phyloP scores from a whole-genome alignment of 1,284 basidiomycete genomes.

The Sporisorium sorghi region DNA sequence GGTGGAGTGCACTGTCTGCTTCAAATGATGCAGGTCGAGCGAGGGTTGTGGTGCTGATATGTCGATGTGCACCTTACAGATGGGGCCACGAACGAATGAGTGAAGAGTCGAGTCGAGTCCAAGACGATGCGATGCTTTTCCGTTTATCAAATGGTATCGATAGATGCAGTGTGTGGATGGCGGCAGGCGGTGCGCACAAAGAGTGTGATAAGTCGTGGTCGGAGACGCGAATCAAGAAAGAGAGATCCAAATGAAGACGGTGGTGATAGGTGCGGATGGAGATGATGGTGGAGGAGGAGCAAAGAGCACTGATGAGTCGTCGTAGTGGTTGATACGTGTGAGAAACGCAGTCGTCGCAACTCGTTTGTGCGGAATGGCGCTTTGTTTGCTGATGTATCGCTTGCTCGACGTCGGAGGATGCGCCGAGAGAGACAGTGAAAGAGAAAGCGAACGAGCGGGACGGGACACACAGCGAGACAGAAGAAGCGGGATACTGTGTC shows the following conservation, averaged over 20 bases:
- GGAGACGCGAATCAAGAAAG: no score
- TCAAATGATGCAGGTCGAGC: neutral
- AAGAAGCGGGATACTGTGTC: conserved; percentile 7
- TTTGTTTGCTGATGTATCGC: neutral
- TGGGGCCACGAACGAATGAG: neutral
- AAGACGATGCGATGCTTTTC: conserved; percentile 21
- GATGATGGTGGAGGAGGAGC: neutral
- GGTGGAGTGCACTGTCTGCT: no score
- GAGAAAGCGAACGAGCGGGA: neutral
- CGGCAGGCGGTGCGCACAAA: neutral
- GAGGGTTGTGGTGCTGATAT: neutral
- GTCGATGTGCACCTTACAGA: no score
- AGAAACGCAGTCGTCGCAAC: neutral
- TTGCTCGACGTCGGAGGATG: conserved; percentile 9
- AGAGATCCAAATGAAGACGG: neutral
- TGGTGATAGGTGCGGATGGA: conserved; percentile 1
- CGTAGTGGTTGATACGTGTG: neutral
- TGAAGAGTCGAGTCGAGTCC: neutral
- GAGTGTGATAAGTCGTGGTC: neutral
- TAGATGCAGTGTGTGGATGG: neutral
- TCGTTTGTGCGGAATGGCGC: neutral
- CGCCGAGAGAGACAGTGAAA: neutral
- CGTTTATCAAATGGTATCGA: neutral
- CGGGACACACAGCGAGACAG: no score
- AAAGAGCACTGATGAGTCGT: no score